A percentile compares a stretch with the other conserved stretches of the same genome.
Conservation (phyloP, 2,329 filamentous ascomycete genomes). For the Ilyonectria mors-panacis region DNA sequence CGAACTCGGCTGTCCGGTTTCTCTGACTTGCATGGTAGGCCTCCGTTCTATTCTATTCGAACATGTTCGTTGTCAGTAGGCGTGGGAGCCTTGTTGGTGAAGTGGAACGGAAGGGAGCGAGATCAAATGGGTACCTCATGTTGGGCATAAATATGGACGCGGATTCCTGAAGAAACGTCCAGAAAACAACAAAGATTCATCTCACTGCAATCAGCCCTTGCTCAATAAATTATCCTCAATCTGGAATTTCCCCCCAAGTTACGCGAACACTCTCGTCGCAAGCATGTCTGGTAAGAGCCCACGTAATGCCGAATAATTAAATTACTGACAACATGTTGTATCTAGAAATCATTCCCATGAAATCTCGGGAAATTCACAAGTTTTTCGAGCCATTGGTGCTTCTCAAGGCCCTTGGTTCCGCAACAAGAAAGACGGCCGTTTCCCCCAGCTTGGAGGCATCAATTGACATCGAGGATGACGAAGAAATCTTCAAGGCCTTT, state of each 20-base stretch:
- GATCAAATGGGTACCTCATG: not conserved
- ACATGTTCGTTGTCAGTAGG: not conserved
- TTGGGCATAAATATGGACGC: not conserved
- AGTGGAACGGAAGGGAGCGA: not conserved
- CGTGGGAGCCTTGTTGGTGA: not conserved
- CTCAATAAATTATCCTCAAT: not conserved
- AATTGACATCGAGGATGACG: conserved; percentile 17
- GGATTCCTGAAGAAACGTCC: not conserved
- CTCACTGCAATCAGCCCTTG: too few species aligned
- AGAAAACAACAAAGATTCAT: not conserved
- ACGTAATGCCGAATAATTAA: not conserved
- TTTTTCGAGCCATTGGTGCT: conserved; percentile 34
- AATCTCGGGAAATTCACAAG: conserved; percentile 7
- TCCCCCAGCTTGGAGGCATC: conserved; percentile 2
- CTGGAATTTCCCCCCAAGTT: not conserved
- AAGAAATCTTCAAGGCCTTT: conserved; percentile 29
- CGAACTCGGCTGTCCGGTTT: not conserved
- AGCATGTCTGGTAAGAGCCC: not conserved
- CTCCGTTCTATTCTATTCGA: conserved; percentile 22
- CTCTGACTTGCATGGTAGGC: conserved; percentile 27
- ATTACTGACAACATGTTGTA: not conserved
- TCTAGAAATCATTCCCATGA: conserved; percentile 9
- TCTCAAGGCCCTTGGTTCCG: conserved; percentile 22
- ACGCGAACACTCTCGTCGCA: not conserved
- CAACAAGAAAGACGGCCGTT: not conserved